A percentile compares a stretch with the other conserved stretches of the same genome.
These are phyloP conservation scores for Calonectria henricotiae DNA, from an alignment of 2,329 filamentous ascomycete species.

Conservation along the genomic window DNA sequence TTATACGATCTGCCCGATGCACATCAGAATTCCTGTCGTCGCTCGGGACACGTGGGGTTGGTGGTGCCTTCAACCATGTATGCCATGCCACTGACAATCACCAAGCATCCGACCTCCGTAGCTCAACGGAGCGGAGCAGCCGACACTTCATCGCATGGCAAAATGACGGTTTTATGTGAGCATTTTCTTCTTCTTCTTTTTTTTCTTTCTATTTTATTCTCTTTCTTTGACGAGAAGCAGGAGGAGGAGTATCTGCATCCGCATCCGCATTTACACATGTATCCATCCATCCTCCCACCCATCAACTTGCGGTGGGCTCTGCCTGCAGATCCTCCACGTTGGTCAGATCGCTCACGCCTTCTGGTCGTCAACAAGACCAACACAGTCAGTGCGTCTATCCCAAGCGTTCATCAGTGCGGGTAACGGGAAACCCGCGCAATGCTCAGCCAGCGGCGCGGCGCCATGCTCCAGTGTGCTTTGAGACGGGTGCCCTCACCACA, in stretches of 20 bases:
- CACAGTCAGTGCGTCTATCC: constrained; percentile 18
- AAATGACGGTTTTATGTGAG: background rate
- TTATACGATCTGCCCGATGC: constrained; percentile 21
- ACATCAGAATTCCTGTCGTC: constrained; percentile 12
- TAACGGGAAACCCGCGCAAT: constrained; percentile 16
- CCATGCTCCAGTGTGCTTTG: constrained; percentile 6
- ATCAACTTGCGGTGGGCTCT: constrained; percentile 23
- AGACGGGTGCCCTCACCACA: constrained; percentile 1
- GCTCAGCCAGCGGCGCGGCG: constrained; percentile 23
- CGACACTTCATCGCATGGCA: constrained; percentile 20
- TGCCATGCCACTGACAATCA: background rate
- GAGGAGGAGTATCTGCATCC: background rate
- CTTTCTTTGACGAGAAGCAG: no score
- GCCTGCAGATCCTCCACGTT: constrained; percentile 17
- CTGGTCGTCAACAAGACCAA: constrained; percentile 3
- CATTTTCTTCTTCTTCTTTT: no score
- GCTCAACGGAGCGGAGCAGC: constrained; percentile 1
- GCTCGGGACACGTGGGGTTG: background rate
- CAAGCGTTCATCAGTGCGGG: constrained; percentile 15
- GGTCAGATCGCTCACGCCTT: constrained; percentile 8
- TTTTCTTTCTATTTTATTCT: no score
- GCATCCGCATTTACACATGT: background rate
- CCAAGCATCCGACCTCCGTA: constrained; percentile 5
- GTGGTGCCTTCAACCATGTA: no score
- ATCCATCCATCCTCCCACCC: background rate